Conservation (phyloP, 176 grass and related monocot genomes). For the Themeda triandra region DNA sequence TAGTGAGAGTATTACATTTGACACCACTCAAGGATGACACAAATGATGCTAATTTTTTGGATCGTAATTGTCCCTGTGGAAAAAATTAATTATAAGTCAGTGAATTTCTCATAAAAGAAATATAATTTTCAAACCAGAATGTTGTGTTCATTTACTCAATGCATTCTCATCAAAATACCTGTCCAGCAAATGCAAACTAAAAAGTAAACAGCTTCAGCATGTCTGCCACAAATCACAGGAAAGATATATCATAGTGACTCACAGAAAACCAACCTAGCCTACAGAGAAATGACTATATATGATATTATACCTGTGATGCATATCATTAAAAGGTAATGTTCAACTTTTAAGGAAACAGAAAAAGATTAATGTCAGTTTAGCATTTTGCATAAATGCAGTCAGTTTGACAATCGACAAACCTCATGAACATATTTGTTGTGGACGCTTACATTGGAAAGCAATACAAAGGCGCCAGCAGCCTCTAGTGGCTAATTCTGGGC, state of each 20-base stretch:
- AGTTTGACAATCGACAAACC: background rate
- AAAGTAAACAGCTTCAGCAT: background rate
- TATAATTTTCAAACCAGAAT: slow-evolving; percentile 24
- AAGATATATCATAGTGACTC: background rate
- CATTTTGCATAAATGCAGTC: background rate
- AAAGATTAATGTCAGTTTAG: background rate
- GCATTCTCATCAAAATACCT: slow-evolving; percentile 4
- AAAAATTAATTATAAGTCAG: slow-evolving; percentile 5
- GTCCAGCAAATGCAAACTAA: slow-evolving; percentile 1
- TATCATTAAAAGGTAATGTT: background rate
- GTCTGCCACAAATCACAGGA: slow-evolving; percentile 4
- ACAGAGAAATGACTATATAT: background rate
- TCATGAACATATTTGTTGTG: background rate
- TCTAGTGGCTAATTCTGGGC: background rate
- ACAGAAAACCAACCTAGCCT: background rate
- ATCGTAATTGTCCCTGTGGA: slow-evolving; percentile 44
- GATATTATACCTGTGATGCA: background rate
- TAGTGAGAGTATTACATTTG: slow-evolving; percentile 56
- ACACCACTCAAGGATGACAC: slow-evolving; percentile 55
- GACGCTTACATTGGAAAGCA: background rate
- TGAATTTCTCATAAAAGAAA: background rate
- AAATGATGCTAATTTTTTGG: slow-evolving; percentile 62
- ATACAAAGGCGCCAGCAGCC: background rate
- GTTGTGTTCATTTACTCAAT: background rate
- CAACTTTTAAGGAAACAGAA: background rate